Evolutionary conservation across 345 rosid genomes (phyloP).

Genomic region (Camelina sativa): DNA sequence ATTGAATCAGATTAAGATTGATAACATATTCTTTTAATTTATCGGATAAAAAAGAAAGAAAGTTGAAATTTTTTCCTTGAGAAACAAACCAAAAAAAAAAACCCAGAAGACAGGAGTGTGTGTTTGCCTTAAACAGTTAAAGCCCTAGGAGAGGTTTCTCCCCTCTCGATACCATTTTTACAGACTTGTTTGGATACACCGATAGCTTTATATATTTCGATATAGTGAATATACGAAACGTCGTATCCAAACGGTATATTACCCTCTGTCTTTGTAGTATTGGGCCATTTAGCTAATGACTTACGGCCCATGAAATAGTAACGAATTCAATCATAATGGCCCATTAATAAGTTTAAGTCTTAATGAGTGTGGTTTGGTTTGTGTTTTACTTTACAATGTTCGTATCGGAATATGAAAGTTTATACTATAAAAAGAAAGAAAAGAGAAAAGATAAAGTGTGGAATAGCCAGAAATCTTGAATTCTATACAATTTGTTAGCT

Average conservation of each 20-base stretch:
- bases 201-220: not conserved
- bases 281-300: not conserved
- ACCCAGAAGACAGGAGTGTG: conserved; percentile 16
- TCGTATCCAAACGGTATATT: conserved; percentile 14
- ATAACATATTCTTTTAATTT: not conserved
- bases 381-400: not conserved
- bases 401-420: not conserved
- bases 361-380: not conserved
- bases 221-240: not conserved
- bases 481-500: conserved; percentile 41
- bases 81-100: conserved; percentile 24
- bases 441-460: not conserved
- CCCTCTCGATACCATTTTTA: conserved; percentile 6
- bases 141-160: conserved; percentile 33
- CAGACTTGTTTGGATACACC: conserved; percentile 18
- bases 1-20: conserved; percentile 14
- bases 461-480: conserved; percentile 23
- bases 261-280: not conserved
- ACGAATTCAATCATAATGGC: not conserved
- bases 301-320: not conserved
- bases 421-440: too few relatives aligned
- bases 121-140: conserved; percentile 16
- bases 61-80: conserved; percentile 18
- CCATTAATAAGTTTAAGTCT: not conserved
- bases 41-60: not conserved